Evolutionary conservation across 225 moss, liverwort and hornwort genomes (phyloP), one percentile per base, ranked within the genome.

Genomic region (Sphagnum contortum): DNA sequence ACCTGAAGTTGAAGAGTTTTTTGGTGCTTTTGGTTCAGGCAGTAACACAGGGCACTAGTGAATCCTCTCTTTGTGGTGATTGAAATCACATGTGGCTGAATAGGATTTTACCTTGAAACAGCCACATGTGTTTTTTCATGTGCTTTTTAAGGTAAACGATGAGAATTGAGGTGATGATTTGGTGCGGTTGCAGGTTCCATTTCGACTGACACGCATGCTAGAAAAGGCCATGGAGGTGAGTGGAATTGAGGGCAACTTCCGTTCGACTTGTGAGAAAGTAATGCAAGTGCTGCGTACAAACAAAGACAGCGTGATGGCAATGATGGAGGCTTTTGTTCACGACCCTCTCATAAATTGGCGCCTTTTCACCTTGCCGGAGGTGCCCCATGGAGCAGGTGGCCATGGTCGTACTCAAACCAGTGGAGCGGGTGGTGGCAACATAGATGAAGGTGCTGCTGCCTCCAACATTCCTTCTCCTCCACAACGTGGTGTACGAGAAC

Each of bases 261-360:
- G 90, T 50, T 93, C 90, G 65, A 98, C 98, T 8, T 98, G 98
- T 78, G 98, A 93, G 70, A 89, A 81, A 65, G 89, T 91, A 47
- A 91, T 98, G 93, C 93, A 98, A 86, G 98, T 98, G 45, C 79
- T 98, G 61, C 89, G 98, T 58, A 90, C 90, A 64, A 93, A 98
- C 71, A 98, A 87, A 64, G 98, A 93, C 71, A 98, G 98, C 63
- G 98, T 98, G 64, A 93, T 93, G 89, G 98, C 98, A 59, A 98
- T 98, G 98, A 98, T 98, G 98, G 90, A 91, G 86, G 98, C 98
- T 56, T 98, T 98, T 78, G 98, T 98, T 44, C 98, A 98, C 66
- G 98, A 98, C 58, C 98, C 98, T 52, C 70, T 98, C 76, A 98
- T 98, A 54, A 98, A 98, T 69, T 98, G 98, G 98, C 81, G 98